These are phyloP conservation scores for Picea abies DNA, from an alignment of 83 land plant species.

Conservation along the genomic window DNA sequence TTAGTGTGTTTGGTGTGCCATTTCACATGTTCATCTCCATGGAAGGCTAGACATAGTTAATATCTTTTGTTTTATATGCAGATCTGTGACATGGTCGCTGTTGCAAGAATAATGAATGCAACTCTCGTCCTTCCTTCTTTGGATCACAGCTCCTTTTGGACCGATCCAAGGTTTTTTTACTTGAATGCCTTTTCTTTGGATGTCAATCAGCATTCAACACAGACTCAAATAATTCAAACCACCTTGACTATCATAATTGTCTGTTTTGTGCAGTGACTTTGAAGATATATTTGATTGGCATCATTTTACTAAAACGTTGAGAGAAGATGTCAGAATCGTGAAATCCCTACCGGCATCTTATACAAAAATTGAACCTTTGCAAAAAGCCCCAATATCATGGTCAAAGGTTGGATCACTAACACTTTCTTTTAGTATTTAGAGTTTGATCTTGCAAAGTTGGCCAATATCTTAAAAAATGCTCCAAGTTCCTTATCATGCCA, in stretches of 20 bases:
- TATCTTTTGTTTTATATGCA: slow-evolving; percentile 17
- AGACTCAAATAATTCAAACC: not conserved
- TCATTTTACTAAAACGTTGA: slow-evolving; percentile 64
- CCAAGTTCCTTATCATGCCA: slow-evolving; percentile 21
- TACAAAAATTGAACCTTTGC: slow-evolving; percentile 29
- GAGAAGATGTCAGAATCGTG: slow-evolving; percentile 74
- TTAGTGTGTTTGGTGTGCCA: not conserved
- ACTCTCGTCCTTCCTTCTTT: slow-evolving; percentile 67
- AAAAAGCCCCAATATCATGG: slow-evolving; percentile 75
- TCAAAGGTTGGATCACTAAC: slow-evolving; percentile 57
- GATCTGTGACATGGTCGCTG: slow-evolving; percentile 83
- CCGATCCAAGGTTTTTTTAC: slow-evolving; percentile 60
- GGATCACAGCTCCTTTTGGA: slow-evolving; percentile 77
- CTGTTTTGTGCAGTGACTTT: slow-evolving; percentile 70
- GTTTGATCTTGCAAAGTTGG: not conserved
- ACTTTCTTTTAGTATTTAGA: not conserved
- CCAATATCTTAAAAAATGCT: slow-evolving; percentile 7
- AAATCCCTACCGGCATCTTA: slow-evolving; percentile 59
- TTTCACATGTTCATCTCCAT: slow-evolving; percentile 10
- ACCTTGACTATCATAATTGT: not conserved
- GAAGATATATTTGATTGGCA: slow-evolving; percentile 77
- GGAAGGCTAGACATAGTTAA: not conserved
- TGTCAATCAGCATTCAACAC: not conserved
- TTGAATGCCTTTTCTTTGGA: not conserved
- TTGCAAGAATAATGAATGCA: slow-evolving; percentile 78